Evolutionary conservation across 371 early-diverging fungal species (phyloP).

Genomic region (Mucor mucedo): DNA sequence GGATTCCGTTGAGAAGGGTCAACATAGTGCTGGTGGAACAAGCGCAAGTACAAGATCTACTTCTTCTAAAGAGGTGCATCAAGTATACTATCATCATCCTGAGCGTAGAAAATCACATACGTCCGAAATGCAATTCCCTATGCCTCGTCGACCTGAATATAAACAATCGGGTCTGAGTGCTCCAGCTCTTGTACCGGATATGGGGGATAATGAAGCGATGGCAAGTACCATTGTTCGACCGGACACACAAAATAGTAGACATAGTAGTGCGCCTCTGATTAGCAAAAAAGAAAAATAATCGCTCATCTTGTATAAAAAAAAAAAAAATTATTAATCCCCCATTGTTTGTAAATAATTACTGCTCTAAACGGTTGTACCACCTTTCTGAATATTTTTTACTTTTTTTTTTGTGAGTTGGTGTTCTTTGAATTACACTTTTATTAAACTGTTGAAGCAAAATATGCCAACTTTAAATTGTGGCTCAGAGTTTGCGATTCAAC

Average conservation of each 20-base stretch:
- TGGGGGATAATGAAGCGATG: conserved; percentile 4
- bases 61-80: conserved; percentile 9
- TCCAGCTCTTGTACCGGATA: conserved; percentile 6
- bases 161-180: conserved; percentile 1
- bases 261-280: conserved; percentile 15
- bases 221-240: conserved; percentile 5
- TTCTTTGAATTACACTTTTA: background rate
- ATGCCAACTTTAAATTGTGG: no score
- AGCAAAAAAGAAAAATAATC: conserved; percentile 1
- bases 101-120: conserved; percentile 14
- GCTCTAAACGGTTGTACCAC: background rate
- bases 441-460: no score
- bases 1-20: conserved; percentile 13
- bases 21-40: background rate
- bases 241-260: conserved; percentile 14
- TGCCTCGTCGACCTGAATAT: conserved; percentile 2
- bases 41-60: conserved; percentile 1
- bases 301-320: background rate
- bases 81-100: conserved; percentile 29
- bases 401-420: background rate
- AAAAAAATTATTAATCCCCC: background rate
- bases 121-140: background rate
- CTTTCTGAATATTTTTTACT: background rate
- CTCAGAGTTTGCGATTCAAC: background rate
- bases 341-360: conserved; percentile 1